A percentile compares a stretch with the other conserved stretches of the same genome.
Conservation (phyloP, 2,329 filamentous ascomycete genomes). For the Monilinia fructicola region DNA sequence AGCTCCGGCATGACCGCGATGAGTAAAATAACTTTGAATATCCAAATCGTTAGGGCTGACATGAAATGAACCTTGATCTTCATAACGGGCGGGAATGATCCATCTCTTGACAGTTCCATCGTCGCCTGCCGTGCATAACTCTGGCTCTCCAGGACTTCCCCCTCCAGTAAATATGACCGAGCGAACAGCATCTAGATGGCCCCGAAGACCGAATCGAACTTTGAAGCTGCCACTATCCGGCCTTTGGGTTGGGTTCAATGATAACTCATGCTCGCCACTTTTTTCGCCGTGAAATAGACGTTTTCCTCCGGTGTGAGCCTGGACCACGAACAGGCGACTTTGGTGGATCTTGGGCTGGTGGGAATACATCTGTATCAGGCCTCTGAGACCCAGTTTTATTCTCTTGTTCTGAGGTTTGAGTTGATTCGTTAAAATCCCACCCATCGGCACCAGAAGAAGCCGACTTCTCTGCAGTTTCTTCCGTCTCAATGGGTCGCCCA, state of each 20-base stretch:
- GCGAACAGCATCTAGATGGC: conserved; percentile 90
- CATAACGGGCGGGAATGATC: conserved; percentile 83
- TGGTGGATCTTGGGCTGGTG: conserved; percentile 72
- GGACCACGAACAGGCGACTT: conserved; percentile 75
- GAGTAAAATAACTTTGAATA: conserved; percentile 90
- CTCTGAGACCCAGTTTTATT: conserved; percentile 57
- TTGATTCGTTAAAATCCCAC: conserved; percentile 89
- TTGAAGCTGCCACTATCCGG: conserved; percentile 79
- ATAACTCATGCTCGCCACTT: conserved; percentile 65
- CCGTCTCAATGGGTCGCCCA: conserved; percentile 49
- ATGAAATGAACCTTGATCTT: conserved; percentile 54
- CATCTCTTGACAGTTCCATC: conserved; percentile 96
- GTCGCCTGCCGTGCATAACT: conserved; percentile 94
- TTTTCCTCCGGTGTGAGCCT: conserved; percentile 74
- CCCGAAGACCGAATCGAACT: conserved; percentile 85
- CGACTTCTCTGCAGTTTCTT: conserved; percentile 50
- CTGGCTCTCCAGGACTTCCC: conserved; percentile 90
- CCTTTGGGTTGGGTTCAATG: conserved; percentile 56
- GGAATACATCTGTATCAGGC: conserved; percentile 86
- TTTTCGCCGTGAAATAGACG: conserved; percentile 70
- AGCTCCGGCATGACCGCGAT: conserved; percentile 87
- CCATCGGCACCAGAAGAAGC: conserved; percentile 62
- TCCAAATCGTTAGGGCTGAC: conserved; percentile 68
- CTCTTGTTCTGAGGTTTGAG: conserved; percentile 57
- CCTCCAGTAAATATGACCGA: conserved; percentile 96